phyloP scores from a whole-genome alignment of 1,284 basidiomycete genomes.

The Psilocybe mexicana region DNA sequence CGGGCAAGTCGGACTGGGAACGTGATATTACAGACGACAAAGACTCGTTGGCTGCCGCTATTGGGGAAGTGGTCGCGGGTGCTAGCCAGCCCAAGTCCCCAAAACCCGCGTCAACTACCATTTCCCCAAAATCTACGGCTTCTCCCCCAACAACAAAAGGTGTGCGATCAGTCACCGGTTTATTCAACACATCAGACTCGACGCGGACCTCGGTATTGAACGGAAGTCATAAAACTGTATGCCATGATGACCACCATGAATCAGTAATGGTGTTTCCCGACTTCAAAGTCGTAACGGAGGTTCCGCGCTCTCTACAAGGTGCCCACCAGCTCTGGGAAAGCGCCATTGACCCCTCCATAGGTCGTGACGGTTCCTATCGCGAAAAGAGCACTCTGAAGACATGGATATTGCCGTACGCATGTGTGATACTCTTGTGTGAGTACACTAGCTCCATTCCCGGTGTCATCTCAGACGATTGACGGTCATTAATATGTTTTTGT shows the following conservation, averaged over 20 bases:
- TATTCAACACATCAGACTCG: conserved; percentile 57
- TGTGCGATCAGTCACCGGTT: conserved; percentile 44
- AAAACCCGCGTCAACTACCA: conserved; percentile 5
- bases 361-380: conserved; percentile 41
- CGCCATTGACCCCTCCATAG: conserved; percentile 59
- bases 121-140: conserved; percentile 19
- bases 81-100: conserved; percentile 20
- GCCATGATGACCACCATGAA: conserved; percentile 58
- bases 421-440: conserved; percentile 81
- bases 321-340: conserved; percentile 70
- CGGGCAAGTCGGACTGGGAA: conserved; percentile 86
- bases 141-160: conserved; percentile 27
- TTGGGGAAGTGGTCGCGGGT: conserved; percentile 41
- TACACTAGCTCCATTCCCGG: conserved; percentile 19
- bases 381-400: conserved; percentile 56
- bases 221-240: conserved; percentile 73
- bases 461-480: not conserved
- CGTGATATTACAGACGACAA: conserved; percentile 70
- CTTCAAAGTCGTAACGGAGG: conserved; percentile 77
- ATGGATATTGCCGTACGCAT: conserved; percentile 75
- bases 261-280: conserved; percentile 89
- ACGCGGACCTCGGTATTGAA: conserved; percentile 75
- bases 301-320: conserved; percentile 62
- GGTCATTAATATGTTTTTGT: conserved; percentile 13
- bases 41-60: conserved; percentile 66